Base-by-base conservation (phyloP, 352 stramenopile species). In the Pythium pyrilobum region DNA sequence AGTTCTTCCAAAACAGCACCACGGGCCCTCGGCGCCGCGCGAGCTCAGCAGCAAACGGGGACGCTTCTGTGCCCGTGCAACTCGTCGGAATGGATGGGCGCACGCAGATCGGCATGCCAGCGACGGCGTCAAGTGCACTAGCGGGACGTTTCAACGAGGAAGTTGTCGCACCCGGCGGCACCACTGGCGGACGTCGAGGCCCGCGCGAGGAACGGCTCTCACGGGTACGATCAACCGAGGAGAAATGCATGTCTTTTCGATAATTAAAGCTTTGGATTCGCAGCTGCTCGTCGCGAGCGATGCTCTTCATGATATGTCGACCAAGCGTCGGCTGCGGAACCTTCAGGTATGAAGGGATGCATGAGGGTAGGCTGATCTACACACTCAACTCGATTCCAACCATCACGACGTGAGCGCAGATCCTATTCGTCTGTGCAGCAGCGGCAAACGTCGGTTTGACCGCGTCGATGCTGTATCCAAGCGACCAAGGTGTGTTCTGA, bases 231-330 rank as follows among this genome's bases (percentile, higher is more conserved):
- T 29, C 4, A 5, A 10, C 31, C 5, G 6, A 15, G 5, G 41
- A 36, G 7, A 23, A 21, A 5, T 18, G 5, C n/a, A 20, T 33
- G 21, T 7, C 15, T 24, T n/a, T n/a, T n/a, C n/a, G 8, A 15
- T 46, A 31, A 31, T 23, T 52, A 28, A 48, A 5, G 10, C 5
- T 23, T 24, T 2, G 9, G 21, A 15, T 33, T 27, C 3, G 1
- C 21, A 67, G 59, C 42, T 67, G 38, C 47, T 88, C 9, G 72
- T 85, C 43, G 76, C 71, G 8, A 76, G 62, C n/a, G 70, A 77
- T 1, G 32, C 54, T 1, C 40, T 77, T 4, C 52, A 52, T 5
- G 74, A 85, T 32, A 13, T 50, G 0, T 46, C 54, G 3, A 80
- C 69, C 15, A 52, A 72, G 29, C 42, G 28, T 8, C 66, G 72